Base-by-base conservation (phyloP, 2,329 filamentous ascomycete species). In the Aspergillus terreus region DNA sequence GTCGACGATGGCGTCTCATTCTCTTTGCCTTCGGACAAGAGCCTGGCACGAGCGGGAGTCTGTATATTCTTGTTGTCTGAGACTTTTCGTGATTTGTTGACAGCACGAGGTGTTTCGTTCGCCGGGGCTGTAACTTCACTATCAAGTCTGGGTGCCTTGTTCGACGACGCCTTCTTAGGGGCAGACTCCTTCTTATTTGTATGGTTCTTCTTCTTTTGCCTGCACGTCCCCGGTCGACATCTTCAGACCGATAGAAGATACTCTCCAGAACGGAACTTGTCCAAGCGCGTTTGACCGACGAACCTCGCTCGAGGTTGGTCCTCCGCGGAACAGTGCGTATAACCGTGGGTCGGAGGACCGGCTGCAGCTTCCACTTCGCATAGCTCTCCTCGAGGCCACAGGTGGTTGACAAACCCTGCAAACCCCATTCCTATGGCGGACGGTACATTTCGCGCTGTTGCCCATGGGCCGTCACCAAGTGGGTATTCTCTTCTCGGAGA, bases 351-450 rank as follows among this genome's bases (percentile, higher is more conserved):
- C 82, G 4, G 87, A 87, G 19, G 19, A 92, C 74, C 0, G 83
- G 82, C 66, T 90, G 87, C 52, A 87, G 76, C 64, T 88, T 81
- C 75, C 91, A 96, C 67, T 88, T 90, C 1, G 92, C 90, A 66
- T 97, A 99, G 71, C 91, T 95, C 66, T 99, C 94, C 70, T 99
- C 94, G 43, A 99, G 81, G 81, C 94, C 94, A 99, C 1, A 99
- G 79, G 67, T 99, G 94, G 68, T 97, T 99, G 62, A 96, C 78
- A 62, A 96, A n/a, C n/a, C 87, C 51, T 90, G 77, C 49, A 97
- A 86, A 48, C 87, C 87, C 94, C 94, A 99, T 72, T 97, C 94
- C 55, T 84, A n/a, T 82, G 0, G 94, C 94, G 1, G 94, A n/a
- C 94, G 35, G 87, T 85, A 68, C 89, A 96, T 71, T 99, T 99